Base-by-base conservation (phyloP, 139 green algal genomes). In the Chlamydomonas asymmetrica region DNA sequence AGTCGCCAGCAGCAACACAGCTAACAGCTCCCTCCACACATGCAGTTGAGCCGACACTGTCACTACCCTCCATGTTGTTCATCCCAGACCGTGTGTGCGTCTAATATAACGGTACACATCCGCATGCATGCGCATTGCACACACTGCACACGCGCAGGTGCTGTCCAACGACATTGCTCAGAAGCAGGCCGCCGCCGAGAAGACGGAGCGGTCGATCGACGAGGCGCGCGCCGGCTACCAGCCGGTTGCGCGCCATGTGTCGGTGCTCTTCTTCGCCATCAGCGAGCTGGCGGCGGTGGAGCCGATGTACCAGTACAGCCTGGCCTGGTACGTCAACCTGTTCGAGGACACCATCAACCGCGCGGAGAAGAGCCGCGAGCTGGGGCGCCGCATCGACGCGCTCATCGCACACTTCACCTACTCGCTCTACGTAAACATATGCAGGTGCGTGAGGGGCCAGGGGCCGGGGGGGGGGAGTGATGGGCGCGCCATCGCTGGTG, bases 141-240 rank as follows among this genome's bases (percentile, higher is more conserved):
- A n/a, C n/a, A n/a, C n/a, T n/a, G n/a, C n/a, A n/a, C n/a, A n/a
- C n/a, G n/a, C n/a, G n/a, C n/a, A n/a, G n/a, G 78, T 57, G 57
- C 76, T 91, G 39, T 88, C 80, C 22, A 86, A 90, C 63, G 88
- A 94, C 50, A 92, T 94, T 57, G 66, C 76, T 18, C 57, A 86
- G 64, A 90, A 93, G 82, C 85, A 93, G 85, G 65, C 88, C 74
- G 80, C 90, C 68, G 87, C 90, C 7, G 88, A 94, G 76, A 82
- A 89, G 70, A 94, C 90, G 32, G 87, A 92, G 81, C 61, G 50
- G 40, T 85, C 91, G 66, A 94, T 94, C 73, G 89, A 94, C 69
- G 77, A 84, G 56, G 87, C 87, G 25, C 71, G 85, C 5, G 57
- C 70, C 35, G 87, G 76, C 7, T 93, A 93, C 85, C 71, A 85